Base-by-base conservation (phyloP, 495 filamentous ascomycete species). In the Tuber microsphaerosporum region DNA sequence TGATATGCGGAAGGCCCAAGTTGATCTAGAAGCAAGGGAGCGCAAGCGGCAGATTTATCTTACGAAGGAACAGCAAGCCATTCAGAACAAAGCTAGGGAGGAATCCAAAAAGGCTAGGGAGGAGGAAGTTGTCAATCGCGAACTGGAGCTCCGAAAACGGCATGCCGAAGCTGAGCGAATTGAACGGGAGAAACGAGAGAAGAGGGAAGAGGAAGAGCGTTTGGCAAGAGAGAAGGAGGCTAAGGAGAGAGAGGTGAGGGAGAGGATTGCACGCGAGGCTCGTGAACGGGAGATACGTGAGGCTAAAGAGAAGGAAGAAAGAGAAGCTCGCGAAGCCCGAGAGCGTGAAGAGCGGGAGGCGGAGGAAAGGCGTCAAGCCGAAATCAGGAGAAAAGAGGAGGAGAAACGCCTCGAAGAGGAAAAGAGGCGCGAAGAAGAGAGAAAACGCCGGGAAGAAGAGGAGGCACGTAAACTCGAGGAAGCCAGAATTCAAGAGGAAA, bases 191-290 rank as follows among this genome's bases (percentile, higher is more conserved):
- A 69, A 69, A 10, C 70, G 73, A 12, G 79, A 81, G 70, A 65
- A 45, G 10, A 75, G 75, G n/a, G 80, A 82, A 43, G 72, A 76
- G 45, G 78, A 79, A 72, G 81, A 82, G 42, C 44, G 61, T 34
- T 76, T 79, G 39, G 74, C 61, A 22, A 71, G 44, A 69, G 81
- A 82, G 61, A 71, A 72, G 41, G 73, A 78, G 37, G 76, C 73
- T 31, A 73, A 73, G 69, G 69, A 70, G n/a, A 73, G 73, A 69
- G 46, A 44, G 20, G 74, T 65, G 31, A 48, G 65, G 65, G 37
- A 73, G 31, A 42, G 44, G 31, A 46, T 31, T 16, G 73, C 42
- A 71, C 70, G 70, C 9, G 73, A 75, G 22, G 43, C 73, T 22
- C 72, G 51, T 19, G 76, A 78, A 42, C 56, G 56, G 61, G 78